A percentile compares a stretch with the other conserved stretches of the same genome.
Conservation (phyloP, 306 rosid species). For the Parietaria judaica region DNA sequence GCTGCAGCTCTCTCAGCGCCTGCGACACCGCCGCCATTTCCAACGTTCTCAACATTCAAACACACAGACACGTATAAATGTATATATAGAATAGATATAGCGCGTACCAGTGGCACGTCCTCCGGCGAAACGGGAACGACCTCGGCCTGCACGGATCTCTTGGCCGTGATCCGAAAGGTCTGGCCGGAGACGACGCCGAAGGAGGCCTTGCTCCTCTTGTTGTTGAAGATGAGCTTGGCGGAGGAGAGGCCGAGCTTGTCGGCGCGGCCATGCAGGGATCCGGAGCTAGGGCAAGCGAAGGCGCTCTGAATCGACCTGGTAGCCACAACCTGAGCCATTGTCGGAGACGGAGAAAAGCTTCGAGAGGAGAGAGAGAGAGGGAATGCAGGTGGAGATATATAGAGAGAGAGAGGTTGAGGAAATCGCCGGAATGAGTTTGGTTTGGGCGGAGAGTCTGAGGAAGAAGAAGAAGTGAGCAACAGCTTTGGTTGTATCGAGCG, state of each 20-base stretch:
- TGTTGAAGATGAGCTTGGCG: conserved; percentile 20
- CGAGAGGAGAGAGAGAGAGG: conserved; percentile 9
- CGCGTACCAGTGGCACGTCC: conserved; percentile 53
- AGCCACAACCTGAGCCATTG: conserved; percentile 75
- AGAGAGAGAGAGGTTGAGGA: conserved; percentile 26
- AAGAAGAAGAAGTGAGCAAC: neutral
- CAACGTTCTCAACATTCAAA: conserved; percentile 11
- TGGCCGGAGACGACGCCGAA: neutral
- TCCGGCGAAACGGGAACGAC: conserved; percentile 73
- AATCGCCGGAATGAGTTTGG: conserved; percentile 26
- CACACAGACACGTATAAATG: neutral
- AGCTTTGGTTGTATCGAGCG: conserved; percentile 61
- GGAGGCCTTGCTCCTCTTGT: conserved; percentile 14
- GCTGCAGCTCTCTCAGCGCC: conserved; percentile 44
- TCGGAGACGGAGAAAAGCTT: conserved; percentile 4
- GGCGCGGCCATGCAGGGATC: conserved; percentile 32
- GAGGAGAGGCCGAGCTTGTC: conserved; percentile 34
- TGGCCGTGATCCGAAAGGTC: conserved; percentile 35
- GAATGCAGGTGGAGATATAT: neutral
- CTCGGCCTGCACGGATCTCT: conserved; percentile 47
- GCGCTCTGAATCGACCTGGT: conserved; percentile 56
- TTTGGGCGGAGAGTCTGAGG: conserved; percentile 50
- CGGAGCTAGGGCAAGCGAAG: conserved; percentile 33
- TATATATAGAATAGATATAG: conserved; percentile 2
- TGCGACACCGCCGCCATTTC: conserved; percentile 19